Evolutionary conservation across 2,329 filamentous ascomycete species (phyloP).

Genomic region (Trichoderma pleuroti): DNA sequence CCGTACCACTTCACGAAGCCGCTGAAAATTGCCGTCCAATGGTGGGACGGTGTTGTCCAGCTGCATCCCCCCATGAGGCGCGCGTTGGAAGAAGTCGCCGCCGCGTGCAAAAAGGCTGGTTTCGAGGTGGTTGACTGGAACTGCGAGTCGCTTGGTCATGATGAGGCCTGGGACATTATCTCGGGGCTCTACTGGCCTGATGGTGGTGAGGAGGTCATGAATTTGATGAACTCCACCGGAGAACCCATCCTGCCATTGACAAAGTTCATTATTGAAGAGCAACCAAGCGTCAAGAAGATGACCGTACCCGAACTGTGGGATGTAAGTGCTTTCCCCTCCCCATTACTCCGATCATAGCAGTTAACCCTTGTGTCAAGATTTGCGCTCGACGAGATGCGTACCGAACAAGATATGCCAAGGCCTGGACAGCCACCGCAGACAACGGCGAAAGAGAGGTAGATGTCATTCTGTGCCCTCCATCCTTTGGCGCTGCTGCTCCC

Average conservation of each 20-base stretch:
- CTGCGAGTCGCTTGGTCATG: slow-evolving; percentile 51
- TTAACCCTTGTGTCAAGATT: neutral
- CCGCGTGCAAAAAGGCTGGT: slow-evolving; percentile 45
- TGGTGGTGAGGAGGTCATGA: slow-evolving; percentile 22
- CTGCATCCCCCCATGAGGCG: slow-evolving; percentile 58
- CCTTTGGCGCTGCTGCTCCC: slow-evolving; percentile 48
- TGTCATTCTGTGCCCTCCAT: slow-evolving; percentile 31
- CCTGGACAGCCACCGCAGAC: slow-evolving; percentile 7
- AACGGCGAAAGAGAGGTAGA: slow-evolving; percentile 11
- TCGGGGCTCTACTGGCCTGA: slow-evolving; percentile 13
- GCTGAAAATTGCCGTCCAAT: slow-evolving; percentile 58
- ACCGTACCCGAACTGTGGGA: slow-evolving; percentile 5
- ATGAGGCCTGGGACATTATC: slow-evolving; percentile 38
- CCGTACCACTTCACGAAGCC: slow-evolving; percentile 37
- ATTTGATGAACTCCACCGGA: slow-evolving; percentile 35
- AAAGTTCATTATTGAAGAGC: slow-evolving; percentile 11
- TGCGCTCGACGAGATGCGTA: slow-evolving; percentile 8
- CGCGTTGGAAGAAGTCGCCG: slow-evolving; percentile 53
- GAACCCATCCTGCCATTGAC: slow-evolving; percentile 5
- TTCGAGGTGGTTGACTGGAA: slow-evolving; percentile 52
- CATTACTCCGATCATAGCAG: neutral
- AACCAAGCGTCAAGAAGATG: slow-evolving; percentile 11
- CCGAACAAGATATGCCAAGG: slow-evolving; percentile 8
- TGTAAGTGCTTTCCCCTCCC: neutral
- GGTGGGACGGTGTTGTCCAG: slow-evolving; percentile 56